Evolutionary conservation across 371 early-diverging fungal species (phyloP).

Genomic region (Actinomortierella wolfii): DNA sequence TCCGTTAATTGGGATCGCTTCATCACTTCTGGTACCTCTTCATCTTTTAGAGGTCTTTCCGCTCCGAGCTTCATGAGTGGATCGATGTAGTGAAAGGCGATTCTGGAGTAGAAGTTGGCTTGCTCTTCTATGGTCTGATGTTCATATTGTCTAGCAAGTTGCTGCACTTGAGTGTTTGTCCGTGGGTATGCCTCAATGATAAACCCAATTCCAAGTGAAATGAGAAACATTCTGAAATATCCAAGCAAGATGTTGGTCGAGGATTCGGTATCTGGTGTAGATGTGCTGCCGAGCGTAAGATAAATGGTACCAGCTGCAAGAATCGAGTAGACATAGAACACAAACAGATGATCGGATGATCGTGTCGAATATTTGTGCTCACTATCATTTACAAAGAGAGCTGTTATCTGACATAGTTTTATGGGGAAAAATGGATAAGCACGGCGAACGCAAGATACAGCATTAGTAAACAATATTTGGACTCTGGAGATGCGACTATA

Average conservation of each 20-base stretch:
- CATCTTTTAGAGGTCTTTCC: constrained; percentile 10
- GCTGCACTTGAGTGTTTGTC: constrained; percentile 14
- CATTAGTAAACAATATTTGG: background rate
- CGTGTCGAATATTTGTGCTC: constrained; percentile 31
- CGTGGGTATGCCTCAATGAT: constrained; percentile 22
- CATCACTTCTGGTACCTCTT: constrained; percentile 13
- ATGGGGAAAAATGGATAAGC: background rate
- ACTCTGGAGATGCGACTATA: background rate
- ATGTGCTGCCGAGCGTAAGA: too few relatives aligned
- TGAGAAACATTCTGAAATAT: background rate
- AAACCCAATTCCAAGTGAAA: constrained; percentile 7
- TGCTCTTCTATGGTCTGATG: constrained; percentile 19
- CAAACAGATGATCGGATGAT: constrained; percentile 24
- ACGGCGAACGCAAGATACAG: too few relatives aligned
- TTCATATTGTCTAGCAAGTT: constrained; percentile 14
- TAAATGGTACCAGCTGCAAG: too few relatives aligned
- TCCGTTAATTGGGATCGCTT: background rate
- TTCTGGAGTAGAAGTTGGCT: constrained; percentile 23
- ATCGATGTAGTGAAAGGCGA: constrained; percentile 17
- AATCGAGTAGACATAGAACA: constrained; percentile 5
- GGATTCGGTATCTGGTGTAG: too few relatives aligned
- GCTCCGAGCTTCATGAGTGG: constrained; percentile 16
- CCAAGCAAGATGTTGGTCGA: too few relatives aligned
- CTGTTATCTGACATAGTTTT: constrained; percentile 4
- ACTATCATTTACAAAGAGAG: constrained; percentile 14